A percentile compares a stretch with the other conserved stretches of the same genome.
Evolutionary conservation across 2,329 filamentous ascomycete genomes (phyloP).

Genomic region (Penicillium sp.): DNA sequence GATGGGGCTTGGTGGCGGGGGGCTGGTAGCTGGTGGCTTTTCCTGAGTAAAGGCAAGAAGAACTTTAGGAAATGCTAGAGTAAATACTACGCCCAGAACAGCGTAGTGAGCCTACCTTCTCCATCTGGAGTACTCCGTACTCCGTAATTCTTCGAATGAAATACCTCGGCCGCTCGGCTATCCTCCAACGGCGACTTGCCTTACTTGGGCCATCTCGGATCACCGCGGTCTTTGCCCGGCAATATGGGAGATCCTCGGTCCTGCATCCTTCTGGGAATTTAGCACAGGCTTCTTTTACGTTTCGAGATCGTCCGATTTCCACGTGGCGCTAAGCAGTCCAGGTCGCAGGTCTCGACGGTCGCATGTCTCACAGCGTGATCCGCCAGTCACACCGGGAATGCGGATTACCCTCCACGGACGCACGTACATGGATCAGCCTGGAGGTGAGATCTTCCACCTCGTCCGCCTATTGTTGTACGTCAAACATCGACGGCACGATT

Average conservation of each 20-base stretch:
- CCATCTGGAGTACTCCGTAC: too few species aligned
- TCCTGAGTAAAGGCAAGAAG: too few species aligned
- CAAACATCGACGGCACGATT: slow-evolving; percentile 1
- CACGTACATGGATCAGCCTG: too few species aligned
- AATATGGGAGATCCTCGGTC: not conserved
- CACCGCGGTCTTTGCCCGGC: not conserved
- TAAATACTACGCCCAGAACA: too few species aligned
- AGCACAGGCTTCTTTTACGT: not conserved
- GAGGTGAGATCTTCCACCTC: too few species aligned
- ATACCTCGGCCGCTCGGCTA: not conserved
- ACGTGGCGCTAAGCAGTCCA: not conserved
- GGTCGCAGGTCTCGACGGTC: not conserved
- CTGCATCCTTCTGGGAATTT: too few species aligned
- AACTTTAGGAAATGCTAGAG: too few species aligned
- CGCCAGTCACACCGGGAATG: not conserved
- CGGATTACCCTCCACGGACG: too few species aligned
- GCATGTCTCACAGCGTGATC: not conserved
- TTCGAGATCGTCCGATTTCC: not conserved
- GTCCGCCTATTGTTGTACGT: too few species aligned
- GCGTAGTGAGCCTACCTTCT: not conserved
- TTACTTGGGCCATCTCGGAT: not conserved
- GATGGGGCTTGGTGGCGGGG: not conserved
- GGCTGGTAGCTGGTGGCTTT: too few species aligned
- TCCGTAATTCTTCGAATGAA: not conserved
- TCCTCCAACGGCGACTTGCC: not conserved